Evolutionary conservation across 805 yeast genomes (phyloP), one percentile per base, ranked within the genome.

Genomic region (Cyberlindnera euphorbiae): DNA sequence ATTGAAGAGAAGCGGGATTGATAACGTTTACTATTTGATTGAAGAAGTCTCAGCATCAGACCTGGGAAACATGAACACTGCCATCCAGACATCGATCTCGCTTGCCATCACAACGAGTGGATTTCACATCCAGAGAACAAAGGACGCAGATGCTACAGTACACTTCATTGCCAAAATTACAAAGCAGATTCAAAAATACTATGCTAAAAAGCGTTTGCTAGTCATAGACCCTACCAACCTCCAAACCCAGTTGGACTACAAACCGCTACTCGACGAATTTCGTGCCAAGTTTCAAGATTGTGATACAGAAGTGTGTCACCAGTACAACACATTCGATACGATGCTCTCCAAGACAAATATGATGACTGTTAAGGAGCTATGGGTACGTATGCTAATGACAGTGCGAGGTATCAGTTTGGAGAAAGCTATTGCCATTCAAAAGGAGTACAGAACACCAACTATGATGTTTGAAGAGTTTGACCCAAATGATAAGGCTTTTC

Each of bases 401-500:
- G 71, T 83, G 3, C 71, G 75, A 42, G 98, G 97, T 1, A 67
- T 93, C 1, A 77, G 95, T 0, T 60, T 85, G 21, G 97, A 90
- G 44, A 87, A 84, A 54, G 98, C 98, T 0, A 53, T 77, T 8
- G 75, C 76, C 7, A 77, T 93, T 8, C 97, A 89, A 58, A 64
- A 65, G 14, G 55, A 68, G 28, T 93, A 68, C 52, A 76, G 77
- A 3, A 89, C 97, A 0, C 93, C 97, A 0, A 62, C 63, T 24
- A 55, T 52, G 14, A 64, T 90, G n/a, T 55, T 80, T 10, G 64
- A 67, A 15, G 75, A 69, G 9, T 83, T 64, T 46, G 49, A 52
- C 30, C 32, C 42, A 1, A 27, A 31, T 4, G 51, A 62, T 47
- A 44, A 40, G 2, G 43, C 19, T 18, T 46, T 39, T 36, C 41